Evolutionary conservation across 2,329 filamentous ascomycete genomes (phyloP).

Genomic region (Monosporascus sp.): DNA sequence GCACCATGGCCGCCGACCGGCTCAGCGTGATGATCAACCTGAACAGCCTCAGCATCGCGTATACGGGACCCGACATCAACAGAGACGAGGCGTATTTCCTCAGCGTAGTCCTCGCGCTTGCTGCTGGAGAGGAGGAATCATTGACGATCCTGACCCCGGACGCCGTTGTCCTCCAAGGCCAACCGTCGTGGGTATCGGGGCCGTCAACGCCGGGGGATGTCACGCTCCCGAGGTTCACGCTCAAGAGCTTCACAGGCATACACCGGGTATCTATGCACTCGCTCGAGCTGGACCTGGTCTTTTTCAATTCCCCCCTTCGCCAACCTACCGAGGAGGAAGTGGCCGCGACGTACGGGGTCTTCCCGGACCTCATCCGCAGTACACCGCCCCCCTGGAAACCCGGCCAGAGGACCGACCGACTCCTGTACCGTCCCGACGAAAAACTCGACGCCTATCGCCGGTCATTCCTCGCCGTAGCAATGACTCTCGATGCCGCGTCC

Average conservation of each 20-base stretch:
- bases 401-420: background rate
- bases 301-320: background rate
- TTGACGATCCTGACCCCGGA: background rate
- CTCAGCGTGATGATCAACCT: conserved; percentile 3
- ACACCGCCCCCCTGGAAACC: background rate
- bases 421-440: background rate
- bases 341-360: background rate
- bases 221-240: background rate
- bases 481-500: background rate
- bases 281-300: background rate
- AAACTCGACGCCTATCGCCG: background rate
- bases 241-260: background rate
- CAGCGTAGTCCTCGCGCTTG: conserved; percentile 1
- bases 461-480: background rate
- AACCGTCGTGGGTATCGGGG: background rate
- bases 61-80: background rate
- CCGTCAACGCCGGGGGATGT: background rate
- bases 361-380: background rate
- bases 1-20: background rate
- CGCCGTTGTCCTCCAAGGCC: background rate
- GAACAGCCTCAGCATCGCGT: background rate
- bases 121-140: conserved; percentile 1
- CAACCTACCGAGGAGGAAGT: background rate
- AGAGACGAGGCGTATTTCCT: background rate
- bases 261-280: background rate